phyloP scores from a whole-genome alignment of 2,329 filamentous ascomycete species.

The Epichloe glyceriae region DNA sequence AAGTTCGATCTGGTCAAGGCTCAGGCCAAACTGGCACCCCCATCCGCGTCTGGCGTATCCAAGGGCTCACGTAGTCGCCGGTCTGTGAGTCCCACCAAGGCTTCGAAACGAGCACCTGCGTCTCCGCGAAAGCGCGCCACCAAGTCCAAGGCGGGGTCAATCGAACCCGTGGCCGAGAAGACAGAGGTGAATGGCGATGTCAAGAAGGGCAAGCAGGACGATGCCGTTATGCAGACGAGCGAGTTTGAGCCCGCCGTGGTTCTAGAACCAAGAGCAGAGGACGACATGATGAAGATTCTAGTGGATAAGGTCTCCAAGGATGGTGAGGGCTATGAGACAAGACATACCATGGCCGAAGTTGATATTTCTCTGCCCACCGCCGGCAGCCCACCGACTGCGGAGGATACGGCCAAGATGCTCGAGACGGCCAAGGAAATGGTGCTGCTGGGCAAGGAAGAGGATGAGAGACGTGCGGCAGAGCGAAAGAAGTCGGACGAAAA shows the following conservation, averaged over 20 bases:
- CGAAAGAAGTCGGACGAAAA: conserved; percentile 26
- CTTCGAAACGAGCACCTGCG: conserved; percentile 30
- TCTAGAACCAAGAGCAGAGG: conserved; percentile 40
- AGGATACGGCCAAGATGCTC: conserved; percentile 74
- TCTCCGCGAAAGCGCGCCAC: conserved; percentile 42
- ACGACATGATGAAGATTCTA: conserved; percentile 53
- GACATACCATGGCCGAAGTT: conserved; percentile 60
- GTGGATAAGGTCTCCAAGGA: conserved; percentile 48
- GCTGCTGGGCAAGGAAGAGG: conserved; percentile 43
- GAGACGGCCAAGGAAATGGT: conserved; percentile 83
- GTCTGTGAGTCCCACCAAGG: conserved; percentile 45
- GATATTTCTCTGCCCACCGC: conserved; percentile 52
- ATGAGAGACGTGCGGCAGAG: conserved; percentile 27
- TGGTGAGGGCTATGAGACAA: conserved; percentile 48
- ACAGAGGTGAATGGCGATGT: conserved; percentile 18
- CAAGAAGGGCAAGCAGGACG: conserved; percentile 18
- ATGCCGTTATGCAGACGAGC: conserved; percentile 30
- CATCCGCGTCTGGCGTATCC: conserved; percentile 32
- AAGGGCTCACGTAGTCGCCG: conserved; percentile 38
- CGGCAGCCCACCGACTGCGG: conserved; percentile 56
- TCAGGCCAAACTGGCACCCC: conserved; percentile 33
- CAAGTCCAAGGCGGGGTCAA: conserved; percentile 29
- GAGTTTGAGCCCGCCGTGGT: conserved; percentile 36
- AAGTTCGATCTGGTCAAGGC: conserved; percentile 50
- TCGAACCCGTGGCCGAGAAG: conserved; percentile 18